These are phyloP conservation scores for Neurospora sp. DNA, from an alignment of 495 filamentous ascomycete genomes.

Conservation along the genomic window DNA sequence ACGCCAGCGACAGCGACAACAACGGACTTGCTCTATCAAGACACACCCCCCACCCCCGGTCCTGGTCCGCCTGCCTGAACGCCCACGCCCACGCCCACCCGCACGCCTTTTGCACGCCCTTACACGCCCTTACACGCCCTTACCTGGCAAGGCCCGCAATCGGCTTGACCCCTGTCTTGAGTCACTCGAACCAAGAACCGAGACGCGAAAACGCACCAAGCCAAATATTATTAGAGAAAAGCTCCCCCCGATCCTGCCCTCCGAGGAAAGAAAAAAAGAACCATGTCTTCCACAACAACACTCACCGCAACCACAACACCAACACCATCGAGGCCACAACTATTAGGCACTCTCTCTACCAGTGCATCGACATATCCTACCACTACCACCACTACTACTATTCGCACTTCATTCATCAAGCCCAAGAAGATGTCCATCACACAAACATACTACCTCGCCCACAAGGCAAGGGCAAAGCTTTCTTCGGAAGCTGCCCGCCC, in stretches of 20 bases:
- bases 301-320: slow-evolving; percentile 6
- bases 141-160: slow-evolving; percentile 16
- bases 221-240: slow-evolving; percentile 14
- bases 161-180: slow-evolving; percentile 20
- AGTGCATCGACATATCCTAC: slow-evolving; percentile 1
- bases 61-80: neutral
- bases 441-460: slow-evolving; percentile 94
- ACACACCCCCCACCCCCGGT: slow-evolving; percentile 9
- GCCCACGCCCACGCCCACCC: slow-evolving; percentile 1
- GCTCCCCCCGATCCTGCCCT: neutral
- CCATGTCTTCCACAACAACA: slow-evolving; percentile 18
- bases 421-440: slow-evolving; percentile 84
- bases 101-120: slow-evolving; percentile 1
- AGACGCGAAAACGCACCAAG: slow-evolving; percentile 11
- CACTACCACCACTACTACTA: slow-evolving; percentile 4
- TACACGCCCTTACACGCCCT: neutral
- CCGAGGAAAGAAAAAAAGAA: slow-evolving; percentile 7
- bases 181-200: slow-evolving; percentile 14
- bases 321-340: slow-evolving; percentile 6
- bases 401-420: slow-evolving; percentile 19
- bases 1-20: neutral
- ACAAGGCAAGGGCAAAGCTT: slow-evolving; percentile 93
- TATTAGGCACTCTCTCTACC: neutral
- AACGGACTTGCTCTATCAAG: neutral
- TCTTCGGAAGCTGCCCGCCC: slow-evolving; percentile 75